Percentiles rank a stretch among this genome's conserved stretches.
These are phyloP conservation scores for Blumeriella jaapii DNA, from an alignment of 2,329 filamentous ascomycete genomes.

Conservation along the genomic window DNA sequence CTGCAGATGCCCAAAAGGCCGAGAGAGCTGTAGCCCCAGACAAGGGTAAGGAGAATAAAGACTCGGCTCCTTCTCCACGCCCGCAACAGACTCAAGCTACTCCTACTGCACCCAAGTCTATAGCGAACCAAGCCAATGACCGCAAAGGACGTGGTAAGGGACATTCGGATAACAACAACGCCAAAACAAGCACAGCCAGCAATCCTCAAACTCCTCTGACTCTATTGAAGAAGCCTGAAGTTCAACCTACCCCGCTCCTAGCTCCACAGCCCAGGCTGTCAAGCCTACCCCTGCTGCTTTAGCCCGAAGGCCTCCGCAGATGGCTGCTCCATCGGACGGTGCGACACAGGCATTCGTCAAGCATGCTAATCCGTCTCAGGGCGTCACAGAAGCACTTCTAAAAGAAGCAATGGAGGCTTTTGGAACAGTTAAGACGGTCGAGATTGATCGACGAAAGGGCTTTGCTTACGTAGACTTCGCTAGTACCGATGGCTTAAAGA, in stretches of 20 bases:
- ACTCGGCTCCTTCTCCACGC: constrained; percentile 2
- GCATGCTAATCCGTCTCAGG: constrained; percentile 79
- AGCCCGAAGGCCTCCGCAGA: constrained; percentile 23
- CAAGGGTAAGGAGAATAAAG: constrained; percentile 10
- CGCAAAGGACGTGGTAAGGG: constrained; percentile 30
- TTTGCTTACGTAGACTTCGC: constrained; percentile 89
- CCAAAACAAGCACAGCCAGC: constrained; percentile 15
- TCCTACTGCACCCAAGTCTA: constrained; percentile 26
- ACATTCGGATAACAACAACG: constrained; percentile 20
- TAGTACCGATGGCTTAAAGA: constrained; percentile 58
- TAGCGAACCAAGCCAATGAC: constrained; percentile 11
- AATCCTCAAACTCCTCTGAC: constrained; percentile 27
- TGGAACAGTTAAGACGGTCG: constrained; percentile 65
- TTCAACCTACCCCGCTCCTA: constrained; percentile 19
- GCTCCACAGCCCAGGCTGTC: constrained; percentile 22
- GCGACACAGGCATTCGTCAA: constrained; percentile 65
- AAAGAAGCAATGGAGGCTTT: constrained; percentile 63
- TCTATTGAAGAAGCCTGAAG: constrained; percentile 30
- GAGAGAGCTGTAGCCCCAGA: constrained; percentile 18
- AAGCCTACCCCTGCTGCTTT: constrained; percentile 11
- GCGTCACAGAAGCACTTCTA: constrained; percentile 73
- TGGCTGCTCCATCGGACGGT: constrained; percentile 30
- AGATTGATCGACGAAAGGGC: constrained; percentile 90
- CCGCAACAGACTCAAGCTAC: constrained; percentile 8
- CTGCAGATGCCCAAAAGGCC: constrained; percentile 25